A percentile compares a stretch with the other conserved stretches of the same genome.
phyloP scores from a whole-genome alignment of 371 early-diverging fungal genomes.

The Mortierella sp. region DNA sequence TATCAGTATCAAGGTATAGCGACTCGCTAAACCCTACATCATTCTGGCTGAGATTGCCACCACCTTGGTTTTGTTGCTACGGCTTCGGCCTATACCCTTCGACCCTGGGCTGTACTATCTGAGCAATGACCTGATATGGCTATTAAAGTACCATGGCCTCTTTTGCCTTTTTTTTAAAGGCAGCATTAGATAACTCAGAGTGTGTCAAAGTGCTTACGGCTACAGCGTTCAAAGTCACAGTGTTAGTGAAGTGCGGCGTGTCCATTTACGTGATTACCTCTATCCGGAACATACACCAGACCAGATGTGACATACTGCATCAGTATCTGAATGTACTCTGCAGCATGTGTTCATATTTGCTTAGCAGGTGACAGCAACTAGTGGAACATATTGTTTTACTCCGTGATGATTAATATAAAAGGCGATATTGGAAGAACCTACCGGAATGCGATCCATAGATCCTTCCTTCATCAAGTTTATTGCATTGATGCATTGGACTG shows the following conservation, averaged over 20 bases:
- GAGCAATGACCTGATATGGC: no score
- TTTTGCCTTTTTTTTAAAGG: not conserved
- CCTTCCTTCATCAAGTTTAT: not conserved
- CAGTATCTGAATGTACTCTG: not conserved
- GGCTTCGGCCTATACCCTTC: no score
- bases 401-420: not conserved
- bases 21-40: no score
- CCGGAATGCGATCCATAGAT: slow-evolving; percentile 3
- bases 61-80: no score
- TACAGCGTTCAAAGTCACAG: not conserved
- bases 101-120: no score
- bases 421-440: not conserved
- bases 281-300: not conserved
- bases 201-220: not conserved
- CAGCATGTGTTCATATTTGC: not conserved
- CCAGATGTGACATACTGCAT: not conserved
- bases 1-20: no score
- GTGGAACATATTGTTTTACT: not conserved
- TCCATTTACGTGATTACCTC: not conserved
- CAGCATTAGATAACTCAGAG: not conserved
- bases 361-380: not conserved
- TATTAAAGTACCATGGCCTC: no score
- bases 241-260: slow-evolving; percentile 9
- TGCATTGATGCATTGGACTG: not conserved
- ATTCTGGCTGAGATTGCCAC: no score